Evolutionary conservation across 179 eudicot species (phyloP).

Genomic region (Spergularia azorica): DNA sequence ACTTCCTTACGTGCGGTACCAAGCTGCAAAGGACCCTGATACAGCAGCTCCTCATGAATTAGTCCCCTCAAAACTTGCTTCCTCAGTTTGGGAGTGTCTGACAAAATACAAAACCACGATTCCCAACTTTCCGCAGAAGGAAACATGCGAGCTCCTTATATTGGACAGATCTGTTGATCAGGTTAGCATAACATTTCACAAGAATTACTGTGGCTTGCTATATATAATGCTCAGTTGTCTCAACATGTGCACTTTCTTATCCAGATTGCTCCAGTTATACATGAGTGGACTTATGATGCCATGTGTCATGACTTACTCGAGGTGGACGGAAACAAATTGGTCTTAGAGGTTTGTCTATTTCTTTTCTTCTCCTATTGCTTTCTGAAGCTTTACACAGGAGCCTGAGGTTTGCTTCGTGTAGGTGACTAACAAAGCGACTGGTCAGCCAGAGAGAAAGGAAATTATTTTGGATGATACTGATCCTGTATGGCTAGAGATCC

Average conservation of each 20-base stretch:
- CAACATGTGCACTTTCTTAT: slow-evolving; percentile 14
- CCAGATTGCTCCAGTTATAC: slow-evolving; percentile 96
- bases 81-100: slow-evolving; percentile 68
- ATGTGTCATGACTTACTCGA: slow-evolving; percentile 97
- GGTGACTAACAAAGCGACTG: slow-evolving; percentile 78
- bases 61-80: slow-evolving; percentile 73
- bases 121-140: slow-evolving; percentile 76
- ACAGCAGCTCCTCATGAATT: slow-evolving; percentile 47
- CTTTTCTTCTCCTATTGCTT: not conserved
- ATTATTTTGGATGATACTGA: slow-evolving; percentile 80
- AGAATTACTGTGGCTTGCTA: not conserved
- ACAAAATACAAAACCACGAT: slow-evolving; percentile 63
- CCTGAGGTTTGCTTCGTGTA: slow-evolving; percentile 25
- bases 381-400: slow-evolving; percentile 12
- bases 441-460: slow-evolving; percentile 79
- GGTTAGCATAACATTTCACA: slow-evolving; percentile 39
- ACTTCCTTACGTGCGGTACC: slow-evolving; percentile 73
- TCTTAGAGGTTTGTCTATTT: slow-evolving; percentile 63
- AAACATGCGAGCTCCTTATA: slow-evolving; percentile 90
- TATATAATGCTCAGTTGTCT: not conserved
- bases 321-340: slow-evolving; percentile 90
- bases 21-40: slow-evolving; percentile 56
- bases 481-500: slow-evolving; percentile 95
- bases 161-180: slow-evolving; percentile 90
- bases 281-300: slow-evolving; percentile 99